These are phyloP conservation scores for Lodderomyces beijingensis DNA, from an alignment of 1,139 yeast genomes.

Conservation along the genomic window DNA sequence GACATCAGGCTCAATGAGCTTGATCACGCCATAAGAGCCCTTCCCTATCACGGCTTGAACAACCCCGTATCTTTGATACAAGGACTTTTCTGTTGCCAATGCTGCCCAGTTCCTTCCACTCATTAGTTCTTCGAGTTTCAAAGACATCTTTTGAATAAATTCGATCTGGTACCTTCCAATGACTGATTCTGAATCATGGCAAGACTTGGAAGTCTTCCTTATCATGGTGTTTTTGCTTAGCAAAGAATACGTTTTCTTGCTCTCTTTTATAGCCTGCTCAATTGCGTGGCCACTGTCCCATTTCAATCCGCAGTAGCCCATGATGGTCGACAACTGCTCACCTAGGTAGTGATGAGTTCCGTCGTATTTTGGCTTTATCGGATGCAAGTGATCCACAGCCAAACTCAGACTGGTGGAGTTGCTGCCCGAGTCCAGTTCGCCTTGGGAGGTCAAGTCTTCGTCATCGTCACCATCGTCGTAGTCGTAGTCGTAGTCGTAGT, in stretches of 20 bases:
- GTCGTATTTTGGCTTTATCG: slow-evolving; percentile 18
- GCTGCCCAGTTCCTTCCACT: slow-evolving; percentile 17
- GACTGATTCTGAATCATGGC: slow-evolving; percentile 37
- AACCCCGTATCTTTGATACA: slow-evolving; percentile 64
- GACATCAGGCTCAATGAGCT: slow-evolving; percentile 57
- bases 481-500: slow-evolving; percentile 19
- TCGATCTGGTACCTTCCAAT: slow-evolving; percentile 53
- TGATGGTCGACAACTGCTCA: slow-evolving; percentile 24
- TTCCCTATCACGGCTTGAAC: slow-evolving; percentile 79
- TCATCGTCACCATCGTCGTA: slow-evolving; percentile 16
- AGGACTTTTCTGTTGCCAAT: slow-evolving; percentile 23
- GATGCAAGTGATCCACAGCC: slow-evolving; percentile 31
- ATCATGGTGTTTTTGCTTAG: slow-evolving; percentile 22
- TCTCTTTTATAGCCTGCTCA: slow-evolving; percentile 29
- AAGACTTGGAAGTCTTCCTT: slow-evolving; percentile 20
- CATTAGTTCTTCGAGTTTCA: slow-evolving; percentile 29
- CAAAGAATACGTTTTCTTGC: slow-evolving; percentile 26
- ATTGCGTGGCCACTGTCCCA: slow-evolving; percentile 14
- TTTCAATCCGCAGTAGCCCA: slow-evolving; percentile 33
- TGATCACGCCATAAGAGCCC: slow-evolving; percentile 83
- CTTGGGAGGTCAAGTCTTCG: slow-evolving; percentile 22
- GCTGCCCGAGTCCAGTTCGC: slow-evolving; percentile 16
- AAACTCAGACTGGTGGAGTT: slow-evolving; percentile 17
- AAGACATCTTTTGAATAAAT: slow-evolving; percentile 46
- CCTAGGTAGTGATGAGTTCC: slow-evolving; percentile 14